Evolutionary conservation across 495 filamentous ascomycete species (phyloP), one percentile per base, ranked within the genome.

Genomic region (Penicilliopsis zonata): DNA sequence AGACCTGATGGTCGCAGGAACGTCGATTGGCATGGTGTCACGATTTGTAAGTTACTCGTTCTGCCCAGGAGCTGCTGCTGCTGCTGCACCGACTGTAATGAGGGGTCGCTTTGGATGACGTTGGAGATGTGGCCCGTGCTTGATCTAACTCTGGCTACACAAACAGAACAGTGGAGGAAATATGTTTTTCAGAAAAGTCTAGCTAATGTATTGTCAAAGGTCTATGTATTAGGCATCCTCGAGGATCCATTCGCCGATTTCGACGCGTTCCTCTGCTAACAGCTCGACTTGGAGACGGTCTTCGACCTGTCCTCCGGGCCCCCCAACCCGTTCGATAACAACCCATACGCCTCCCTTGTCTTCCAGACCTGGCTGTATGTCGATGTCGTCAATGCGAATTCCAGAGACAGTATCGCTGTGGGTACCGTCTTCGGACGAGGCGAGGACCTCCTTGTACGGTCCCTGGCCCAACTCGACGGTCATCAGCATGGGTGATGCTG

Each of bases 1-100:
- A 15, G 74, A 63, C 52, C 77, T 80, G 14, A 99, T 60, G 48
- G 75, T 76, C 9, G 69, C 64, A 6, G 92, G 90, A 39, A 95
- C 63, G 37, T 61, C 65, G 44, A 70, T 66, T 20, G 82, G 73
- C 84, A 94, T 94, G 14, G 15, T 38, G 28, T 25, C 35, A 13
- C 28, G 13, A 30, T 20, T 36, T 14, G 20, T 15, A 32, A 19
- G 35, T n/a, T n/a, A n/a, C n/a, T n/a, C n/a, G n/a, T n/a, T n/a
- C n/a, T n/a, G n/a, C n/a, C n/a, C n/a, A n/a, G n/a, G n/a, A n/a
- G n/a, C n/a, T n/a, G n/a, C n/a, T n/a, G n/a, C n/a, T n/a, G n/a
- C n/a, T n/a, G n/a, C n/a, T n/a, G n/a, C n/a, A n/a, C n/a, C n/a
- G n/a, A n/a, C n/a, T n/a, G n/a, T n/a, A n/a, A n/a, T n/a, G n/a